Percentiles rank a stretch among this genome's conserved stretches.
Evolutionary conservation across 2,329 filamentous ascomycete species (phyloP).

Genomic region (Epichloe elymi): DNA sequence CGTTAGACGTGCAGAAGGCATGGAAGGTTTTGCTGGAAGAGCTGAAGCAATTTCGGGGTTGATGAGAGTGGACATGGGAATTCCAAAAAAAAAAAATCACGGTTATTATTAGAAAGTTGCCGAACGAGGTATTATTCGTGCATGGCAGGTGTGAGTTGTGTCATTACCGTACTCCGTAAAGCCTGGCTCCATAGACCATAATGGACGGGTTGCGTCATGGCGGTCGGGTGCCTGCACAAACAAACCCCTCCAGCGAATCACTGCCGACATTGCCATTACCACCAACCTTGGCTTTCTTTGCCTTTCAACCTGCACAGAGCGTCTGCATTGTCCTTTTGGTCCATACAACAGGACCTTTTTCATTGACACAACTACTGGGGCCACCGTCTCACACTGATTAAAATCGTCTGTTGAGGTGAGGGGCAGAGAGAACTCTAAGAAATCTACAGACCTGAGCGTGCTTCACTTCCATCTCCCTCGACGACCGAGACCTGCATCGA

Average conservation of each 20-base stretch:
- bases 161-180: no score
- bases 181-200: no score
- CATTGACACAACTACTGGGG: not conserved
- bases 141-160: no score
- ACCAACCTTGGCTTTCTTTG: not conserved
- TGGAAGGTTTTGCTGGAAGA: slow-evolving; percentile 24
- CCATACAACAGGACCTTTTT: not conserved
- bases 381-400: not conserved
- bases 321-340: not conserved
- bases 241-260: not conserved
- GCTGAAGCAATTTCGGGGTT: slow-evolving; percentile 8
- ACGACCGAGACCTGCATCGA: not conserved
- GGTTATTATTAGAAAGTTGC: not conserved
- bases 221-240: slow-evolving; percentile 16
- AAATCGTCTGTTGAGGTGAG: not conserved
- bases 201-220: slow-evolving; percentile 19
- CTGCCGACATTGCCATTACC: not conserved
- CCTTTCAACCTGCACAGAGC: not conserved
- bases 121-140: no score
- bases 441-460: not conserved
- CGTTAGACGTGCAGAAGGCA: slow-evolving; percentile 31
- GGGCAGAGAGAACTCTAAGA: not conserved
- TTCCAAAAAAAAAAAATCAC: not conserved
- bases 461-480: not conserved
- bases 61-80: not conserved